Base-by-base conservation (phyloP, 352 stramenopile species). In the Phytophthora constricta region DNA sequence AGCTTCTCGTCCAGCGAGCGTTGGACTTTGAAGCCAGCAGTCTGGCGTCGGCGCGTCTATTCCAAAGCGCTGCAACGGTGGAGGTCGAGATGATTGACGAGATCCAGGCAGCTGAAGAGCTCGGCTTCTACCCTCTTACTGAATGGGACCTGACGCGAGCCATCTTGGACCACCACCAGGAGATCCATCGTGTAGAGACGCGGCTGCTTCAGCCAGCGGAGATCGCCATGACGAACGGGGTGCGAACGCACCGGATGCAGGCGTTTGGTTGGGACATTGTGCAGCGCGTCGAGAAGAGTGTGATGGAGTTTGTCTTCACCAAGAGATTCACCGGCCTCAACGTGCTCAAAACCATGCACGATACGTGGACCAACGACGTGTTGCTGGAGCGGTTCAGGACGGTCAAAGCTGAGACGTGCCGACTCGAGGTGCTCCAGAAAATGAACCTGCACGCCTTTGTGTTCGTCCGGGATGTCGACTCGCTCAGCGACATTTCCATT, bases 251-350 rank as follows among this genome's bases (percentile, higher is more conserved):
- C 5, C 45, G 52, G 10, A 66, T 68, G 56, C 47, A 79, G 26
- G 65, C 75, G 16, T 70, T 77, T 9, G 74, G 74, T 11, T 78
- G 68, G 71, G 57, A 76, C 27, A 47, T 82, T 7, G 58, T 74
- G 1, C 64, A 72, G 16, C 68, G 65, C 23, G 60, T 76, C 43
- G 46, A 59, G 2, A 65, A 52, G 2, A 53, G 54, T 23, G 34
- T 75, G 9, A 70, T 80, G 58, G 62, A 67, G 56, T 83, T 79
- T 37, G 65, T 72, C 19, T 79, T 69, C 48, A 51, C 64, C 0
- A 83, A 83, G 54, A 57, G 43, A 1, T 83, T 83, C 43, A 31
- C 26, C 5, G 58, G 62, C 2, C 62, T 76, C 10, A 58, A 73
- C 22, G 53, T 74, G 14, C 62, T 54, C 14, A 34, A 70, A 7